Percentiles rank a stretch among this genome's conserved stretches.
phyloP scores from a whole-genome alignment of 176 grass and related monocot species.

The Avena eriantha region DNA sequence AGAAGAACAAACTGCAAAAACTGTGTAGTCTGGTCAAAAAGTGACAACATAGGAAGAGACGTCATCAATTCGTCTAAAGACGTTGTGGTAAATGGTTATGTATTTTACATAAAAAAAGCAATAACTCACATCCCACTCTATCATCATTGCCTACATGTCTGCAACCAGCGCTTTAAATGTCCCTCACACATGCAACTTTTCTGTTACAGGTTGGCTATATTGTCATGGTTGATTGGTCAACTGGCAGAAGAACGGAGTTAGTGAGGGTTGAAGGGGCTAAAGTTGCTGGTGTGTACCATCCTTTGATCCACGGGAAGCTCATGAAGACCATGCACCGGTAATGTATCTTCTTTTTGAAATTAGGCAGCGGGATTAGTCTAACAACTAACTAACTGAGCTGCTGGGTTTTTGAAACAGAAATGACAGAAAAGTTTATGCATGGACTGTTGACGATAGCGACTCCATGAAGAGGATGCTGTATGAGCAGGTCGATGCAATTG shows the following conservation, averaged over 20 bases:
- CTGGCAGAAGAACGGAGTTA: conserved; percentile 59
- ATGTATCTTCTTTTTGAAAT: not conserved
- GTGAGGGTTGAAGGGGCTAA: conserved; percentile 76
- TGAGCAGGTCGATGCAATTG: conserved; percentile 80
- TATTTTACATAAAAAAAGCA: not conserved
- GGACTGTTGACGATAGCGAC: conserved; percentile 83
- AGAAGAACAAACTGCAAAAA: conserved; percentile 67
- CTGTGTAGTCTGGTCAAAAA: conserved; percentile 84
- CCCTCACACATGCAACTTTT: conserved; percentile 4
- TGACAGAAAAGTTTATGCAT: conserved; percentile 79
- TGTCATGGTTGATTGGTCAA: conserved; percentile 82
- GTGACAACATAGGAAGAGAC: conserved; percentile 62
- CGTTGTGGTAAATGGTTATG: conserved; percentile 54
- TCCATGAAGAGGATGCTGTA: conserved; percentile 81
- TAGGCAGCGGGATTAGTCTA: not conserved
- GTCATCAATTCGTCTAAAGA: conserved; percentile 70
- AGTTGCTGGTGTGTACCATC: conserved; percentile 81
- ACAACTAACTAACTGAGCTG: not conserved
- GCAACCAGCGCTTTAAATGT: not conserved
- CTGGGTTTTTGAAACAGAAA: conserved; percentile 54
- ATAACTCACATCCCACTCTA: not conserved
- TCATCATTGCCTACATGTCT: not conserved
- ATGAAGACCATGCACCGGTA: conserved; percentile 69
- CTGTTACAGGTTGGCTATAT: conserved; percentile 87
- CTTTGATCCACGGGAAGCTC: conserved; percentile 67